phyloP scores from a whole-genome alignment of 345 rosid genomes.

The Conringia planisiliqua region DNA sequence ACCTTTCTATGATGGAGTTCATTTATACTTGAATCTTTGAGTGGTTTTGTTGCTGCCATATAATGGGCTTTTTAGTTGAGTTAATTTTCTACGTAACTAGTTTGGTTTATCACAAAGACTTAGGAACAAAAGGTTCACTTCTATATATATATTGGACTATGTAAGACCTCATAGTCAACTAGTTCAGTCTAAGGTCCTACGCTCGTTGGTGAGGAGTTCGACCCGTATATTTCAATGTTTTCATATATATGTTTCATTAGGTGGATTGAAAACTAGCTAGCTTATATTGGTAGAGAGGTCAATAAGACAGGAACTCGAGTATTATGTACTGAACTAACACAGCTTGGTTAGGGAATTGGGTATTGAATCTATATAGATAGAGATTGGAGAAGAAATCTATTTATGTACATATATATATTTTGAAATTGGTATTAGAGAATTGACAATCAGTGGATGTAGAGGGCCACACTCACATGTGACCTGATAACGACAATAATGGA shows the following conservation, averaged over 20 bases:
- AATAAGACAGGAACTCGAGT: not conserved
- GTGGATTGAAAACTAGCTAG: not conserved
- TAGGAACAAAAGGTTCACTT: not conserved
- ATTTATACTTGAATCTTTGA: no score
- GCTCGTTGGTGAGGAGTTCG: constrained; percentile 2
- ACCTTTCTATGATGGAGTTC: no score
- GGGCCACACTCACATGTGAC: constrained; percentile 37
- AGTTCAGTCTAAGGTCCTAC: not conserved
- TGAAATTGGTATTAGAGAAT: not conserved
- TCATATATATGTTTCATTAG: not conserved
- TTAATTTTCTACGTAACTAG: not conserved
- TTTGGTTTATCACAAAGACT: not conserved
- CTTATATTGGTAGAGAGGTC: not conserved
- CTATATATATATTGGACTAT: not conserved
- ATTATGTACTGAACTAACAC: not conserved
- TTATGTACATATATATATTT: not conserved
- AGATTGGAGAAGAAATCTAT: not conserved
- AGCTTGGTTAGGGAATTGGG: not conserved
- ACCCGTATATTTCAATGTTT: not conserved
- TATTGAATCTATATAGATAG: not conserved
- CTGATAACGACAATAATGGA: constrained; percentile 23
- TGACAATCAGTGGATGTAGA: constrained; percentile 15
- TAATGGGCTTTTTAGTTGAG: not conserved
- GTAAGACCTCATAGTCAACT: not conserved
- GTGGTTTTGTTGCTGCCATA: not conserved